A percentile compares a stretch with the other conserved stretches of the same genome.
These are phyloP conservation scores for Globisporangium spinosum DNA, from an alignment of 352 stramenopile species.

Conservation along the genomic window DNA sequence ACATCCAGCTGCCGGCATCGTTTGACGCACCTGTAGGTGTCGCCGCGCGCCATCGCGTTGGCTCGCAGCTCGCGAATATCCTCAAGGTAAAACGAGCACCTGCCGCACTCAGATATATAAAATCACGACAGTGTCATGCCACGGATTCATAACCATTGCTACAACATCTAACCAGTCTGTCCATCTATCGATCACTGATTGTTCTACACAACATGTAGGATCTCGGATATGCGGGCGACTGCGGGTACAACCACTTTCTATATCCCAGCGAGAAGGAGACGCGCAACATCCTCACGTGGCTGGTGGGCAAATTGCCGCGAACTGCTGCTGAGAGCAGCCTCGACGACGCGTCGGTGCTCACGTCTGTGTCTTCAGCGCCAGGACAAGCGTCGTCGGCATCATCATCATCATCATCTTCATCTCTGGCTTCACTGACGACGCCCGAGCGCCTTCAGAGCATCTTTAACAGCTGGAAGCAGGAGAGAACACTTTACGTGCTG, in stretches of 20 bases:
- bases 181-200: not conserved
- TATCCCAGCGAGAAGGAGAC: conserved; percentile 86
- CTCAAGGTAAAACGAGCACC: conserved; percentile 48
- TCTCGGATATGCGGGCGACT: conserved; percentile 78
- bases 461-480: conserved; percentile 50
- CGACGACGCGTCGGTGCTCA: conserved; percentile 14
- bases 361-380: not conserved
- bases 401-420: not conserved
- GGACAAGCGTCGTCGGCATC: conserved; percentile 1
- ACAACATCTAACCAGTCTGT: not conserved
- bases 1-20: conserved; percentile 26
- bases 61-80: conserved; percentile 62
- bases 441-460: conserved; percentile 18
- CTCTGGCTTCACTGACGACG: not conserved
- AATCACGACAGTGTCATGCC: not conserved
- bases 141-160: not conserved
- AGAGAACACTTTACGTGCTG: conserved; percentile 44
- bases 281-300: conserved; percentile 71
- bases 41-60: conserved; percentile 67
- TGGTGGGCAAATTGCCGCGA: conserved; percentile 73
- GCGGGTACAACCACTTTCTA: conserved; percentile 87
- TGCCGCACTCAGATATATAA: not conserved
- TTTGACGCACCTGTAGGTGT: conserved; percentile 43
- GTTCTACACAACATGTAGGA: conserved; percentile 29
- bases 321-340: conserved; percentile 11